Percentiles rank a stretch among this genome's conserved stretches.
These are phyloP conservation scores for Prunus yedoensis DNA, from an alignment of 331 rosid genomes.

Conservation along the genomic window DNA sequence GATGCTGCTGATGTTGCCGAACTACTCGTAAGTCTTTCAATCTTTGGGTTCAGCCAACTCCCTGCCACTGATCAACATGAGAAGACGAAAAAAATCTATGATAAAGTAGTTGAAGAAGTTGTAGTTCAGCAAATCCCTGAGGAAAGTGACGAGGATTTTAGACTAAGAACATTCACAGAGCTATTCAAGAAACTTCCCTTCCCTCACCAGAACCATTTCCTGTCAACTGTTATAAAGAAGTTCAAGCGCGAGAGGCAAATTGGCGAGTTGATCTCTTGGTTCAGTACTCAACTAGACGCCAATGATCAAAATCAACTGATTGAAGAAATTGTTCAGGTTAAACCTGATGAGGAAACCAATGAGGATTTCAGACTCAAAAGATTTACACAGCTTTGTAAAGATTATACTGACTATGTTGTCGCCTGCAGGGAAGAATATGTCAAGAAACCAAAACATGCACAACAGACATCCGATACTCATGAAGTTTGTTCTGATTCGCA, in stretches of 20 bases:
- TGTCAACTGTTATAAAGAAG: not conserved
- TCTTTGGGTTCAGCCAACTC: not conserved
- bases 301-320: not conserved
- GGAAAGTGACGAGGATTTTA: not conserved
- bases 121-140: too few species aligned
- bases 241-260: not conserved
- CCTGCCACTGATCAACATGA: not conserved
- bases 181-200: not conserved
- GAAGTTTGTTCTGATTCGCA: not conserved
- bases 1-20: not conserved
- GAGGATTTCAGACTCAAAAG: not conserved
- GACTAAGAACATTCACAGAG: not conserved
- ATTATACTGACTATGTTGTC: not conserved
- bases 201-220: not conserved
- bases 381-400: not conserved
- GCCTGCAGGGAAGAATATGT: not conserved
- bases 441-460: not conserved
- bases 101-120: not conserved
- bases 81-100: not conserved
- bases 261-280: not conserved
- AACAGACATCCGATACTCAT: not conserved
- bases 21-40: not conserved
- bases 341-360: not conserved
- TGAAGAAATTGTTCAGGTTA: too few species aligned
- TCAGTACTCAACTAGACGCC: not conserved